A percentile compares a stretch with the other conserved stretches of the same genome.
Conservation (phyloP, 495 filamentous ascomycete species). For the Acidomyces sp. region DNA sequence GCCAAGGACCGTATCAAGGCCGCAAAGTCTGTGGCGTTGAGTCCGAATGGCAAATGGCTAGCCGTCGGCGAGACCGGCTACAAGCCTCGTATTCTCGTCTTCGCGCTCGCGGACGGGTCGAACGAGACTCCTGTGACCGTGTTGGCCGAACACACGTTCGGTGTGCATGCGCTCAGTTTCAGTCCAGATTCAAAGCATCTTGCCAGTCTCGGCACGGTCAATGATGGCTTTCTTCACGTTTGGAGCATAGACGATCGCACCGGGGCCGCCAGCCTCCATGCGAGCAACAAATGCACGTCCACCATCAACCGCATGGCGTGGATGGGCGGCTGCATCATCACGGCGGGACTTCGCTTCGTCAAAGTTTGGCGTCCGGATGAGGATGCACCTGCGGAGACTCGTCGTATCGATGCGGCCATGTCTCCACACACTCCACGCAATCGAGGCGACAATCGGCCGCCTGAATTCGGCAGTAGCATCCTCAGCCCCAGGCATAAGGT, state of each 20-base stretch:
- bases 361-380: constrained; percentile 86
- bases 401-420: constrained; percentile 27
- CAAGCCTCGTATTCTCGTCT: constrained; percentile 79
- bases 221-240: constrained; percentile 89
- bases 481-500: constrained; percentile 24
- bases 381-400: constrained; percentile 30
- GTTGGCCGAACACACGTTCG: constrained; percentile 79
- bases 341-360: constrained; percentile 77
- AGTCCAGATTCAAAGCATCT: constrained; percentile 76
- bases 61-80: constrained; percentile 96
- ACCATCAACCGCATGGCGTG: constrained; percentile 73
- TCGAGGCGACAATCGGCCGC: constrained; percentile 25
- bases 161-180: constrained; percentile 78
- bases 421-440: constrained; percentile 3
- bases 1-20: constrained; percentile 84
- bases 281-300: constrained; percentile 87
- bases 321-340: constrained; percentile 61
- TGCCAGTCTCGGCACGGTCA: constrained; percentile 72
- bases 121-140: constrained; percentile 74
- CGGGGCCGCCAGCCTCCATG: constrained; percentile 75
- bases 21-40: constrained; percentile 88
- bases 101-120: constrained; percentile 63
- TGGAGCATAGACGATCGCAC: constrained; percentile 74
- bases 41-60: constrained; percentile 74
- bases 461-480: constrained; percentile 32